phyloP scores from a whole-genome alignment of 1,284 basidiomycete species.

The Malassezia vespertilionis region DNA sequence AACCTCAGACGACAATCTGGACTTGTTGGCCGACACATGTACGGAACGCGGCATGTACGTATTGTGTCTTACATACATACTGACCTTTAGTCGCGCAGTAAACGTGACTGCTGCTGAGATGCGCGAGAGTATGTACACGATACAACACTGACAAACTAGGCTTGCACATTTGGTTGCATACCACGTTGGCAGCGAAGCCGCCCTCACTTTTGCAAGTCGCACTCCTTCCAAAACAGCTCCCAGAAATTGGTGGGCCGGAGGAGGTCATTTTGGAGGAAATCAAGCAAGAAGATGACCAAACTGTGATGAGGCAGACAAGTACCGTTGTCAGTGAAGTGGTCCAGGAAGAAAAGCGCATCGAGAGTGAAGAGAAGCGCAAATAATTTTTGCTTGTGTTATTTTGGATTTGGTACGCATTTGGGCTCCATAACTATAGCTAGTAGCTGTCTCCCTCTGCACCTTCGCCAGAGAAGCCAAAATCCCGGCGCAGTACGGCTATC shows the following conservation, averaged over 20 bases:
- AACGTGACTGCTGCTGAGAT: slow-evolving; percentile 5
- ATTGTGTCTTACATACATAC: too few species aligned
- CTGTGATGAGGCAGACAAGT: slow-evolving; percentile 27
- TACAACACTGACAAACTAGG: too few species aligned
- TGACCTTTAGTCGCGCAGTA: slow-evolving; percentile 8
- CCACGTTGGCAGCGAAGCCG: slow-evolving; percentile 8
- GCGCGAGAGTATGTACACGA: too few species aligned
- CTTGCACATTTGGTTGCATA: slow-evolving; percentile 2
- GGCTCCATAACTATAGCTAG: slow-evolving; percentile 12
- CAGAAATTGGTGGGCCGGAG: slow-evolving; percentile 10
- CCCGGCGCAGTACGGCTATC: slow-evolving; percentile 29
- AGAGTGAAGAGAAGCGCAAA: slow-evolving; percentile 3
- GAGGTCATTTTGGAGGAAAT: slow-evolving; percentile 14
- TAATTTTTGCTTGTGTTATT: not conserved
- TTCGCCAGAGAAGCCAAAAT: slow-evolving; percentile 39
- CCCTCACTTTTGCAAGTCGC: slow-evolving; percentile 15
- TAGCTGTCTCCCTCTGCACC: slow-evolving; percentile 44
- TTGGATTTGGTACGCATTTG: not conserved
- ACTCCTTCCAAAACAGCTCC: slow-evolving; percentile 23
- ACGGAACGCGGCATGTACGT: slow-evolving; percentile 28
- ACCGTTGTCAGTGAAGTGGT: slow-evolving; percentile 33
- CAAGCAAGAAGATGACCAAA: slow-evolving; percentile 16
- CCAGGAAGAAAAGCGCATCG: slow-evolving; percentile 24
- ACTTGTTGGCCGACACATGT: slow-evolving; percentile 30
- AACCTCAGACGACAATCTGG: slow-evolving; percentile 17